phyloP scores from a whole-genome alignment of 495 filamentous ascomycete genomes.

The Aspergillus sclerotiicarbonarius region DNA sequence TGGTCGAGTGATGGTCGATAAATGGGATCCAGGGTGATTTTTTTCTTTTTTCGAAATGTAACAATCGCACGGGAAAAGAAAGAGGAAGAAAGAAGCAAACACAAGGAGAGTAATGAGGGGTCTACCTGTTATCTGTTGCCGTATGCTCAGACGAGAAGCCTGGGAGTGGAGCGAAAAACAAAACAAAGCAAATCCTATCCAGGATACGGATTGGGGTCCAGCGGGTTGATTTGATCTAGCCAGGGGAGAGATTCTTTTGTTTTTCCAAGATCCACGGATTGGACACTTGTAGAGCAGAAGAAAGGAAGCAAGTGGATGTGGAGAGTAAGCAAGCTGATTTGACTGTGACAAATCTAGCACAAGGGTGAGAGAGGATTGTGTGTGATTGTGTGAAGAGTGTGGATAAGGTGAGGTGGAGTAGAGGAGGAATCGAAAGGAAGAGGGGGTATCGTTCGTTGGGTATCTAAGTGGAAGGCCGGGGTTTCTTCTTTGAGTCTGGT shows the following conservation, averaged over 20 bases:
- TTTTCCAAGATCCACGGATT: slow-evolving; percentile 23
- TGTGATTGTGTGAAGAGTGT: background rate
- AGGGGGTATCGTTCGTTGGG: slow-evolving; percentile 4
- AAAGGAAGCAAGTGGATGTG: slow-evolving; percentile 17
- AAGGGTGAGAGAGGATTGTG: background rate
- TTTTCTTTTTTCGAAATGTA: slow-evolving; percentile 17
- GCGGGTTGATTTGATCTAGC: slow-evolving; percentile 14
- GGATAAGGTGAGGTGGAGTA: slow-evolving; percentile 2
- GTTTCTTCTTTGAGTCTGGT: slow-evolving; percentile 13
- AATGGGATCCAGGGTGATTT: slow-evolving; percentile 15
- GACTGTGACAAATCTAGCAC: slow-evolving; percentile 26
- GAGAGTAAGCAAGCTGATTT: slow-evolving; percentile 17
- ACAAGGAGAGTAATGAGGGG: slow-evolving; percentile 34
- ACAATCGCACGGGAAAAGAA: slow-evolving; percentile 16
- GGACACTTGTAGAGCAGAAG: slow-evolving; percentile 22
- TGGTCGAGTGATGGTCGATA: slow-evolving; percentile 14
- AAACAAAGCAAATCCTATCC: slow-evolving; percentile 42
- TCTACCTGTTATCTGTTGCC: slow-evolving; percentile 47
- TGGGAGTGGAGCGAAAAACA: slow-evolving; percentile 26
- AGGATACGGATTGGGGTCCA: slow-evolving; percentile 38
- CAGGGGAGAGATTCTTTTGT: slow-evolving; percentile 12
- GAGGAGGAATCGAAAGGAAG: background rate
- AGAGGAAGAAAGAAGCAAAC: slow-evolving; percentile 15
- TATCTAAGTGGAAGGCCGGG: slow-evolving; percentile 4
- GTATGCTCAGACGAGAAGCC: slow-evolving; percentile 34